phyloP scores from a whole-genome alignment of 139 green algal species.

The Chlorella sorokiniana region DNA sequence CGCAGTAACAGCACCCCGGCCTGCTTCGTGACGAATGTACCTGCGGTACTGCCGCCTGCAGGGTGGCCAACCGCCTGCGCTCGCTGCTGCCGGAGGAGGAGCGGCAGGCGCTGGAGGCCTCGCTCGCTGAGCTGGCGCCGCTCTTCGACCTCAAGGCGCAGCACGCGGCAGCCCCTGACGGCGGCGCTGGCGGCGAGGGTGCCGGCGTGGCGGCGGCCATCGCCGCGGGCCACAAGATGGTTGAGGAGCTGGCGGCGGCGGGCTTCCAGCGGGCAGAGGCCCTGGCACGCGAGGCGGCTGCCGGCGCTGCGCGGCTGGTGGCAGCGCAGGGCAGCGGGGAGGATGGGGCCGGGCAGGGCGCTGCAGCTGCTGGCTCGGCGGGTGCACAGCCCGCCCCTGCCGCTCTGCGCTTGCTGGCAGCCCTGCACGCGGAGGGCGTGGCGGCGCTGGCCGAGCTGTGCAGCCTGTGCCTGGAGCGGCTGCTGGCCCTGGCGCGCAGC shows the following conservation, averaged over 20 bases:
- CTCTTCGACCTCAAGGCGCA: slow-evolving; percentile 12
- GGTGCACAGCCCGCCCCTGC: neutral
- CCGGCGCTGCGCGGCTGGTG: slow-evolving; percentile 5
- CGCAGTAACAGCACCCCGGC: neutral
- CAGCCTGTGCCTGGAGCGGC: slow-evolving; percentile 33
- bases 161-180: neutral
- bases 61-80: slow-evolving; percentile 29
- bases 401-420: neutral
- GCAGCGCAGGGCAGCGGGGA: neutral
- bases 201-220: neutral
- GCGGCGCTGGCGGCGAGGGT: too few species aligned
- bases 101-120: neutral
- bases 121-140: slow-evolving; percentile 4
- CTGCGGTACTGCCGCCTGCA: neutral
- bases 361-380: neutral
- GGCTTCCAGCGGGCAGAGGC: slow-evolving; percentile 22
- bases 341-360: neutral
- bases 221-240: slow-evolving; percentile 15
- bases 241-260: slow-evolving; percentile 17
- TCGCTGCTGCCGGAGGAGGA: slow-evolving; percentile 16
- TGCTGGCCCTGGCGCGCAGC: slow-evolving; percentile 20
- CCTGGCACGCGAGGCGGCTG: neutral
- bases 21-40: neutral
- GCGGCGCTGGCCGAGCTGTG: slow-evolving; percentile 21
- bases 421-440: slow-evolving; percentile 14